Evolutionary conservation across 2,329 filamentous ascomycete species (phyloP).

Genomic region (Parastagonospora nodorum): DNA sequence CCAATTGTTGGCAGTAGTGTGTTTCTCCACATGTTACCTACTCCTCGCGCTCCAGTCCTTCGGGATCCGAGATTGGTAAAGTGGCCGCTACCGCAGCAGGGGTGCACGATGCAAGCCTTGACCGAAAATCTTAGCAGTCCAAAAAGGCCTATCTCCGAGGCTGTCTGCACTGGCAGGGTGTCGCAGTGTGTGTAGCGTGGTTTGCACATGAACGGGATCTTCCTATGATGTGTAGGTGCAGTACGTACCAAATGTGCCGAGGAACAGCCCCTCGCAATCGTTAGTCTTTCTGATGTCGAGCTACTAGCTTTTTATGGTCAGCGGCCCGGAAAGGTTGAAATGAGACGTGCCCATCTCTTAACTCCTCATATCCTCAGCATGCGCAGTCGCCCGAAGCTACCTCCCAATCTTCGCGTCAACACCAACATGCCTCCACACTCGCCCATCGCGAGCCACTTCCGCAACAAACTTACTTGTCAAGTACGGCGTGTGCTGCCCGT

Average conservation of each 20-base stretch:
- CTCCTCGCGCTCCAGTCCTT: neutral
- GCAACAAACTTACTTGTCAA: conserved; percentile 39
- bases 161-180: conserved; percentile 8
- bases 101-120: conserved; percentile 26
- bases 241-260: too few relatives aligned
- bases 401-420: conserved; percentile 40
- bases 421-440: conserved; percentile 40
- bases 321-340: neutral
- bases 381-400: conserved; percentile 39
- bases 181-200: neutral
- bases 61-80: conserved; percentile 13
- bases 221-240: too few relatives aligned
- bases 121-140: conserved; percentile 21
- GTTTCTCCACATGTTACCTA: neutral
- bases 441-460: conserved; percentile 41
- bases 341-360: conserved; percentile 9
- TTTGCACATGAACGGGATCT: too few relatives aligned
- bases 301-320: neutral
- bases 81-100: conserved; percentile 22
- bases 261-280: too few relatives aligned
- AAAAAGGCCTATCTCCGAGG: conserved; percentile 15
- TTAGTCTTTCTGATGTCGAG: neutral
- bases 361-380: conserved; percentile 41
- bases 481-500: conserved; percentile 42
- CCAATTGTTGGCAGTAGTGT: neutral